Evolutionary conservation across 495 filamentous ascomycete species (phyloP), one percentile per base, ranked within the genome.

Genomic region (Podospora pseudopauciseta): DNA sequence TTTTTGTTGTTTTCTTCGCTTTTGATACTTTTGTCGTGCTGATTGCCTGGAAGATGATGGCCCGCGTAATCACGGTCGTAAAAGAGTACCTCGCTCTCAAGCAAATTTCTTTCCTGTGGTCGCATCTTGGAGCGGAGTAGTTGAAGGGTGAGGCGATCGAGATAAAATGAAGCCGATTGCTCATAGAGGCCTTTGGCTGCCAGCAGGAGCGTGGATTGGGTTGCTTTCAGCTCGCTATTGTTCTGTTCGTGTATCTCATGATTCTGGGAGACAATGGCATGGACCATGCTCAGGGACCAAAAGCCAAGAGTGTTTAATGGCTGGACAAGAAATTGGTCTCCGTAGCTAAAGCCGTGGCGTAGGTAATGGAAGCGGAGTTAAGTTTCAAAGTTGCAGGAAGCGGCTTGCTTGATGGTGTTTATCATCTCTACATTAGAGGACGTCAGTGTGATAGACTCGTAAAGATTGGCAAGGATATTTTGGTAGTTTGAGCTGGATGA

Each of bases 341-440:
- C 70, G 15, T 64, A 66, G 27, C 75, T 71, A 64, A 68, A 78
- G 56, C 73, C 73, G 65, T 79, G 76, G 2, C 77, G 76, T 11
- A 77, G 73, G 65, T 75, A 78, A 65, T 79, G 78, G 3, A 79
- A 68, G 1, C 77, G 76, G 7, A 73, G 39, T 0, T 77, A 55
- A 2, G 77, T 77, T 69, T 79, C 76, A 13, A 76, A 71, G 15
- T 49, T 49, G 13, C 39, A 49, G 39, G 39, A 49, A 49, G 39
- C 39, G 39, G 39, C 39, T 13, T 49, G 39, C 9, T 49, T 49
- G 15, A 49, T 49, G 9, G 39, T 49, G 15, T 0, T 49, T 2
- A 18, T 49, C 39, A 49, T 49, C 6, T 11, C 15, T 18, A 11
- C 39, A 16, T 49, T 49, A 0, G 9, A 49, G 5, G 39, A 3